Evolutionary conservation across 257 asterid species (phyloP), one percentile per base, ranked within the genome.

Genomic region (Echium plantagineum): DNA sequence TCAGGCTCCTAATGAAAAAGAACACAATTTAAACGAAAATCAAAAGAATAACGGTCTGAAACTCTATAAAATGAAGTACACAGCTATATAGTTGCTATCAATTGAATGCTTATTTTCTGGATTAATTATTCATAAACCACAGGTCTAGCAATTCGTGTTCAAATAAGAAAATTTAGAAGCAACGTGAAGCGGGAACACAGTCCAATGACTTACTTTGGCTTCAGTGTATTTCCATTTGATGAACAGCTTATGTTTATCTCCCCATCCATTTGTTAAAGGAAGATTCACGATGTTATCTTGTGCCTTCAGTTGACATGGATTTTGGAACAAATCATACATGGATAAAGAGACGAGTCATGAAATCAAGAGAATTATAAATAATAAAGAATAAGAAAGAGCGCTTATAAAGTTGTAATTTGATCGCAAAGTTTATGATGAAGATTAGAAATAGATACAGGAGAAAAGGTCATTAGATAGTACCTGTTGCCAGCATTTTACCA

Each of bases 401-500:
- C 13, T 35, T 18, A 18, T 18, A 53, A 4, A 21, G 57, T 18
- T n/a, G 15, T 6, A 53, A 8, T 35, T 35, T 35, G 47, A 15
- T 17, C 1, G 3, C 49, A 42, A 42, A 42, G 15, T n/a, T n/a
- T 31, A 10, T 42, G 9, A 35, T 42, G 49, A 42, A 42, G 17
- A 42, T 42, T 10, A 42, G 49, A 42, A 42, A n/a, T n/a, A n/a
- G n/a, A n/a, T n/a, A n/a, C n/a, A 24, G 48, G 48, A 42, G 13
- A 42, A 42, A 12, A 35, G 13, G 28, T 58, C 28, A 9, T 58
- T 9, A 4, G n/a, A 58, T 18, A n/a, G 26, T 75, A 86, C 95
- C 95, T 86, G 95, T 81, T 84, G 95, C 90, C 94, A 86, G 68
- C 80, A 86, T 77, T 86, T 86, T n/a, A 86, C 94, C 94, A 86